Base-by-base conservation (phyloP, 805 yeast genomes). In the Metschnikowia bowlesiae region DNA sequence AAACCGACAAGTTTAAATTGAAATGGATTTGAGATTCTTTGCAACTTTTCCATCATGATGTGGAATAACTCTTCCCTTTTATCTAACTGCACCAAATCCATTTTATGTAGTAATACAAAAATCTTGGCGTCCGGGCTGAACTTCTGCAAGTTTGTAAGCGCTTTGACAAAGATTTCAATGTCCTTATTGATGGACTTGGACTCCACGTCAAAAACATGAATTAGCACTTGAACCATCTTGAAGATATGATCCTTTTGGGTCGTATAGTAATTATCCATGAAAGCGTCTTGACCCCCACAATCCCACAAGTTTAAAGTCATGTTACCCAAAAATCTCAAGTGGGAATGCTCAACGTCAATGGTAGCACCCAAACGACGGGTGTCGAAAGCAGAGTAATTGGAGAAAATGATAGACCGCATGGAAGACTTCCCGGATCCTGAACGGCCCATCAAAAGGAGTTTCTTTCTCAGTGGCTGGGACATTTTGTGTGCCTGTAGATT, bases 361-460 rank as follows among this genome's bases (percentile, higher is more conserved):
- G 99, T 94, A 9, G 99, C 98, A 1, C 98, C 98, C 11, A 94
- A 70, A 51, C 98, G 76, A 55, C 98, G 78, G 2, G 99, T 94
- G 64, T 94, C 99, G 63, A 92, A 88, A 0, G 99, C 99, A 1
- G 96, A 88, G 68, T 94, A 94, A 64, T 94, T 94, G 60, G 95
- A 84, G 68, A 94, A 94, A 57, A 94, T 94, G 53, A 94, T 92
- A 42, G 96, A 89, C 60, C 98, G 77, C 99, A 94, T 94, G 1
- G 97, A 90, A 2, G 97, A 89, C 67, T 94, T 94, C 1, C 99
- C 99, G 5, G 97, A 89, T 40, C 99, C 98, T 29, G 96, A 85
- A 41, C 98, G 85, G 70, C 98, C 97, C 87, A 82, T 70, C 36
- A 74, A 59, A 36, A 76, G 66, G 46, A 73, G 68, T 61, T 74